Percentiles rank a stretch among this genome's conserved stretches.
Evolutionary conservation across 371 early-diverging fungal genomes (phyloP).

Genomic region (Amoeboaphelidium protococcarum): DNA sequence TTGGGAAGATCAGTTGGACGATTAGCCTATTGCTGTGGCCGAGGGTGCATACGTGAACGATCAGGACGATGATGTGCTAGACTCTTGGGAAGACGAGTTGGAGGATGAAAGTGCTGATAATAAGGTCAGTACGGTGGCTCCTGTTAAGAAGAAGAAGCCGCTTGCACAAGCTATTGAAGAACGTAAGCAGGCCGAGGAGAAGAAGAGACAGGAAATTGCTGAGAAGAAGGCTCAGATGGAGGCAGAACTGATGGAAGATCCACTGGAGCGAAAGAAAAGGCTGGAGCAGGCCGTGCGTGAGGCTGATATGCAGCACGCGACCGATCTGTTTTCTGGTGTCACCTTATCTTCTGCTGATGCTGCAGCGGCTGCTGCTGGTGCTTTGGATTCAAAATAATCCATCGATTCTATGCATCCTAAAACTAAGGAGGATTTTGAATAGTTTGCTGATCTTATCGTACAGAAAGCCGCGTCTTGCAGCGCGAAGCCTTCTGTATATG

Average conservation of each 20-base stretch:
- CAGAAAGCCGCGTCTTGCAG: conserved; percentile 32
- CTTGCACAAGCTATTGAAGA: conserved; percentile 49
- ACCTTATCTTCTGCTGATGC: conserved; percentile 22
- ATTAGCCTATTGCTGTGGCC: too few relatives aligned
- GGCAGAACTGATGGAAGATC: conserved; percentile 17
- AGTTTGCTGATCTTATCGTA: conserved; percentile 33
- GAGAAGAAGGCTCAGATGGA: conserved; percentile 20
- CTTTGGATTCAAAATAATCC: conserved; percentile 4
- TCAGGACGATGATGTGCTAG: too few relatives aligned
- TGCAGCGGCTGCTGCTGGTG: conserved; percentile 1
- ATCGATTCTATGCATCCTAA: conserved; percentile 44
- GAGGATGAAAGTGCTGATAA: conserved; percentile 16
- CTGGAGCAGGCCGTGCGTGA: conserved; percentile 37
- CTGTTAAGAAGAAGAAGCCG: conserved; percentile 33
- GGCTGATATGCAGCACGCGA: conserved; percentile 53
- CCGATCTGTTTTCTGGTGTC: conserved; percentile 49
- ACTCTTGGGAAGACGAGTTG: conserved; percentile 34
- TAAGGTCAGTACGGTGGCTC: conserved; percentile 13
- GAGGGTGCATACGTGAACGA: too few relatives aligned
- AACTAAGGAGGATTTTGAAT: conserved; percentile 53
- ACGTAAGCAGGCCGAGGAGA: conserved; percentile 36
- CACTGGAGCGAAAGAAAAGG: conserved; percentile 37
- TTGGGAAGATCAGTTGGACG: too few relatives aligned
- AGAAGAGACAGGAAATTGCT: conserved; percentile 23
- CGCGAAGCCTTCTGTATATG: conserved; percentile 12